phyloP scores from a whole-genome alignment of 257 asterid species.

The Anisodus tanguticus region DNA sequence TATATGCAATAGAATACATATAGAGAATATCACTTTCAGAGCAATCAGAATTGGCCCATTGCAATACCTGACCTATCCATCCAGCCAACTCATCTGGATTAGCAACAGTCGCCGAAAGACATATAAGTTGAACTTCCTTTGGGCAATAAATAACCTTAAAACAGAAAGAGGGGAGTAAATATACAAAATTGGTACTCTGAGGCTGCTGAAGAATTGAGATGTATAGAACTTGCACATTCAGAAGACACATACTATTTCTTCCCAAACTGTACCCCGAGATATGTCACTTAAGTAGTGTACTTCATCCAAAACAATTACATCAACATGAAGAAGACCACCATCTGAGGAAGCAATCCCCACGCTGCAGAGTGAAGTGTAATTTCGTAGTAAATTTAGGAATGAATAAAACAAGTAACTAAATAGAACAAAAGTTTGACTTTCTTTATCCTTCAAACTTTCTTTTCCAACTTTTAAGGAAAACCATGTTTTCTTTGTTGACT shows the following conservation, averaged over 20 bases:
- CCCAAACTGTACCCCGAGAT: slow-evolving; percentile 99
- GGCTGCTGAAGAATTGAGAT: slow-evolving; percentile 26
- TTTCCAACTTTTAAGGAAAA: not conserved
- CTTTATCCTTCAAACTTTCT: not conserved
- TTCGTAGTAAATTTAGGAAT: slow-evolving; percentile 9
- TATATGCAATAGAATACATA: slow-evolving; percentile 1
- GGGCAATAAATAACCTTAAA: slow-evolving; percentile 93
- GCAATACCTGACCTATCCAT: slow-evolving; percentile 96
- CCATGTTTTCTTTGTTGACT: slow-evolving; percentile 10
- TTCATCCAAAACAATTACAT: slow-evolving; percentile 98
- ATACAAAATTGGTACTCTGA: slow-evolving; percentile 23
- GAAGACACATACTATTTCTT: slow-evolving; percentile 85
- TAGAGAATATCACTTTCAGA: slow-evolving; percentile 21
- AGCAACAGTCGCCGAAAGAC: slow-evolving; percentile 97
- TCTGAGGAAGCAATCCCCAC: slow-evolving; percentile 83
- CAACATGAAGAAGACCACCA: slow-evolving; percentile 86
- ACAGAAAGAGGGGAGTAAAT: slow-evolving; percentile 29
- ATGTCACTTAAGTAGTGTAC: slow-evolving; percentile 98
- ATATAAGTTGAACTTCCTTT: slow-evolving; percentile 93
- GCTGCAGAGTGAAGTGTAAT: slow-evolving; percentile 49
- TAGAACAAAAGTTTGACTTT: not conserved
- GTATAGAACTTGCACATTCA: slow-evolving; percentile 33
- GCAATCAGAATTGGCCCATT: slow-evolving; percentile 35
- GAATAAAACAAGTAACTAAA: not conserved
- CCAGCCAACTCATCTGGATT: slow-evolving; percentile 98